A percentile compares a stretch with the other conserved stretches of the same genome.
These are phyloP conservation scores for Raphanus raphanistrum DNA, from an alignment of 345 rosid species.

Conservation along the genomic window DNA sequence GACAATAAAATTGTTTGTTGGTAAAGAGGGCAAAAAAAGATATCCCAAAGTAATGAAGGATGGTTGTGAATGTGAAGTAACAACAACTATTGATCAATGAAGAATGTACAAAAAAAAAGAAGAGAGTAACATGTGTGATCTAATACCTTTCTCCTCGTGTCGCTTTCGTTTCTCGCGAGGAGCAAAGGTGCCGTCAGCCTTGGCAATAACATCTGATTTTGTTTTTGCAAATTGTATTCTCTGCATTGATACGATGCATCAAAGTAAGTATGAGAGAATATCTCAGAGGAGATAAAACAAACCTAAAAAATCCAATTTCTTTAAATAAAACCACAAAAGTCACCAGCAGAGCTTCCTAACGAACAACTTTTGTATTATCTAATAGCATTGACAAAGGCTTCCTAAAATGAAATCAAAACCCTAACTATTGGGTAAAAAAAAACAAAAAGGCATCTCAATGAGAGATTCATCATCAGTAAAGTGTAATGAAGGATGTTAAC, in stretches of 20 bases:
- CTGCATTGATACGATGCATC: slow-evolving; percentile 38
- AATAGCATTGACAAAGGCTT: too few species aligned
- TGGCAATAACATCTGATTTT: slow-evolving; percentile 88
- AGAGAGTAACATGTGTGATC: too few species aligned
- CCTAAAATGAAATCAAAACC: too few species aligned
- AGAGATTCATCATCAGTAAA: too few species aligned
- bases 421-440: too few species aligned
- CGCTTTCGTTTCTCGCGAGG: slow-evolving; percentile 94
- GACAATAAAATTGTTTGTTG: not conserved
- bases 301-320: not conserved
- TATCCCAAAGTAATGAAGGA: not conserved
- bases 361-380: too few species aligned
- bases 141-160: slow-evolving; percentile 90
- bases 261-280: not conserved
- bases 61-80: not conserved
- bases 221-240: slow-evolving; percentile 93
- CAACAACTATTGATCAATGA: not conserved
- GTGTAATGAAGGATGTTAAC: too few species aligned
- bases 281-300: not conserved
- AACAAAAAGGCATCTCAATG: too few species aligned
- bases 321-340: too few species aligned
- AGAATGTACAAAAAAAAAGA: not conserved
- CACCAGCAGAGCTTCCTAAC: too few species aligned
- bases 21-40: slow-evolving; percentile 13
- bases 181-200: slow-evolving; percentile 97